phyloP scores from a whole-genome alignment of 176 grass and related monocot species.

The Dactylis glomerata region DNA sequence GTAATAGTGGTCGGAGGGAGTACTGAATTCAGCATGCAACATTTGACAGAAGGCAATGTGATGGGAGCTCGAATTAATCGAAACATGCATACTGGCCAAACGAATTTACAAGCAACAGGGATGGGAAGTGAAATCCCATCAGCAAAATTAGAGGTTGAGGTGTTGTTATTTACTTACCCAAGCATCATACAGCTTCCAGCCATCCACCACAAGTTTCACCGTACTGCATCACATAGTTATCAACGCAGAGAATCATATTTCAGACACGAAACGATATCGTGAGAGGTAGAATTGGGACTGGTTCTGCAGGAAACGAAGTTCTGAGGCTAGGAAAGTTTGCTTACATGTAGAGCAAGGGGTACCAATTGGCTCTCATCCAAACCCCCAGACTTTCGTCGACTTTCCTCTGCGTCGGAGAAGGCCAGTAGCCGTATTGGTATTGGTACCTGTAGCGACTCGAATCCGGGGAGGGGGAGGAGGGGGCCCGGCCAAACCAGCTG shows the following conservation, averaged over 20 bases:
- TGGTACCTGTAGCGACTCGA: neutral
- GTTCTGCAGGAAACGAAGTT: neutral
- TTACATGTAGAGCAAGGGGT: conserved; percentile 11
- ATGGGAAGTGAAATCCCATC: neutral
- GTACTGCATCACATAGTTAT: neutral
- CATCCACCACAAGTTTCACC: neutral
- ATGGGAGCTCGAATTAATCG: neutral
- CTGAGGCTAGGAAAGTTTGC: neutral
- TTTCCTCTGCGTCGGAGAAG: neutral
- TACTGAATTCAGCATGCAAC: neutral
- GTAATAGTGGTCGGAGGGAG: too few relatives aligned
- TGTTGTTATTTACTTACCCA: neutral
- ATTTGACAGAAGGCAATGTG: neutral
- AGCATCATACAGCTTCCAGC: conserved; percentile 7
- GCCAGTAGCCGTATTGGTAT: neutral
- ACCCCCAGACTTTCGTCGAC: neutral
- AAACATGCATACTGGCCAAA: neutral
- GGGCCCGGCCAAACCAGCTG: neutral
- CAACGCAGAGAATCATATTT: neutral
- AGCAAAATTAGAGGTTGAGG: neutral
- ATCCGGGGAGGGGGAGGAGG: neutral
- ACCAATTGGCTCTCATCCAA: conserved; percentile 7
- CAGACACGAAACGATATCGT: neutral
- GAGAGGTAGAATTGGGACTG: neutral
- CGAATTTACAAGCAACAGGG: neutral